Evolutionary conservation across 805 yeast species (phyloP), one percentile per base, ranked within the genome.

Genomic region (Metschnikowia picachoensis): DNA sequence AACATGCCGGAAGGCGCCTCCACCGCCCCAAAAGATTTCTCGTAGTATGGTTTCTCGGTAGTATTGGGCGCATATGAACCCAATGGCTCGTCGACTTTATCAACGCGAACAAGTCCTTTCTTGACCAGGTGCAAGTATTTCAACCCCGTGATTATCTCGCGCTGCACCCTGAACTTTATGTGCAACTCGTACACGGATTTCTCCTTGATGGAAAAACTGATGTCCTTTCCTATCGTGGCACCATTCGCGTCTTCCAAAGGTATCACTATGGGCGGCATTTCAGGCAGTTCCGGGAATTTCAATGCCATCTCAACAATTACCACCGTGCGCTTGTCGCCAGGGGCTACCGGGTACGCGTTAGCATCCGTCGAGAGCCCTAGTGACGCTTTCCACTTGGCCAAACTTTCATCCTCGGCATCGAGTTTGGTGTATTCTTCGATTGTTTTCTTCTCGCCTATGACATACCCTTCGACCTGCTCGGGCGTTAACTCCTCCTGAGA

Each of bases 51-150:
- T 60, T 84, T 87, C 36, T 79, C 87, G 47, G 70, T 73, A 3
- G 97, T 89, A 64, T 80, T 87, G 56, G 97, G 97, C 9, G 96
- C 91, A 64, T 83, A 91, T 3, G 94, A 83, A 3, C 97, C 97
- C 62, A 89, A 76, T 37, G 91, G 94, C 64, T 89, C 95, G 53
- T 87, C 95, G 36, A 83, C 68, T 61, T 85, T 87, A 62, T 88
- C 96, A 35, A 91, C 88, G 25, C 91, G 79, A 51, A 91, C 86
- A 30, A 96, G 96, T 2, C 91, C 82, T 62, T 90, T 87, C 66
- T 88, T 89, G 52, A 89, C 85, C 15, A 80, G 80, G 65, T 88
- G 96, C 53, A 87, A 76, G 64, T 90, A 91, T 62, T 85, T 83
- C 61, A 91, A 77, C 1, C 97, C 97, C 2, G 97, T 90, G 57